Evolutionary conservation across 2,329 filamentous ascomycete genomes (phyloP), one percentile per base, ranked within the genome.

Genomic region (Chrysoporthe deuterocubensis): DNA sequence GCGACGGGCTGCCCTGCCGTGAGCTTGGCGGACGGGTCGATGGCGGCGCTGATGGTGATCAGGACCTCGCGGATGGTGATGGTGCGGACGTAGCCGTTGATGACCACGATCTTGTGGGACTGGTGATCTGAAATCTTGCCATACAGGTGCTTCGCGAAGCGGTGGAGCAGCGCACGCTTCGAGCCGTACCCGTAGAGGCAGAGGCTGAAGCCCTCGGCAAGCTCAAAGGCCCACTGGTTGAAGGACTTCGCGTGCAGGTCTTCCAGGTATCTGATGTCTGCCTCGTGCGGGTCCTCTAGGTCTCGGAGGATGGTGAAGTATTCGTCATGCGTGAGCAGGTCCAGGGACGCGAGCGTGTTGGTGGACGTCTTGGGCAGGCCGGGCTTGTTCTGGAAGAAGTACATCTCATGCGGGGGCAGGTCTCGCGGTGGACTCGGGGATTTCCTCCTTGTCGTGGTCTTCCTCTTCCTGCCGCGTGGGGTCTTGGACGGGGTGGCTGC

Each of bases 111-210:
- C 60, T 85, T 88, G 6, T 87, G 83, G 1, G 78, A 79, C 52
- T 78, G 72, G 8, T 78, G 76, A 14, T 80, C 75, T 1, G 71
- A 67, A 18, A 73, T 75, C 32, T 77, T 78, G 63, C 84, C 78
- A 74, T 92, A 87, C 16, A 92, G 75, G 77, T 92, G 87, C 66
- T 88, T 86, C 0, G 93, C 94, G 76, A 97, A 96, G 56, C 87
- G 84, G 69, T 90, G 88, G 11, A 95, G 83, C 0, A 98, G 85
- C 3, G 83, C 81, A 44, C 92, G 86, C 79, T 99, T 99, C 2
- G 94, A 97, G 0, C 96, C 96, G 76, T 93, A 97, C 42, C 96
- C 96, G 76, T 96, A 97, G 0, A 97, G 81, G 76, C 96, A 97
- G 63, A 98, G 83, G 74, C 92, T 94, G 82, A 97, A 98, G 32